These are phyloP conservation scores for Fusarium piperis DNA, from an alignment of 2,329 filamentous ascomycete genomes.

Conservation along the genomic window DNA sequence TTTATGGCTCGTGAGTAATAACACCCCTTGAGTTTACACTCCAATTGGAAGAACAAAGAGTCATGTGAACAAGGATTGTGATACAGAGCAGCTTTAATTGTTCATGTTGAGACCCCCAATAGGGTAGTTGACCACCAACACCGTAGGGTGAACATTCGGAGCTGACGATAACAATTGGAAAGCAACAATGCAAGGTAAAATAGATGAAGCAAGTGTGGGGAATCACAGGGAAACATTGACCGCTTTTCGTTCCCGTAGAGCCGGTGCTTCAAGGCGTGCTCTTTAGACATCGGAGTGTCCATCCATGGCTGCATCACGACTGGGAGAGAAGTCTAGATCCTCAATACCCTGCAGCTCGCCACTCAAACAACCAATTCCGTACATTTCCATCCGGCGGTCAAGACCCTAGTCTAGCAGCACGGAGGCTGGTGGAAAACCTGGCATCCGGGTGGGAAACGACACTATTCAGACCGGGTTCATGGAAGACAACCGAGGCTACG, in stretches of 20 bases:
- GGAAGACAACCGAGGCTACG: background rate
- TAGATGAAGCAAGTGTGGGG: background rate
- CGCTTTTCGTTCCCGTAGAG: background rate
- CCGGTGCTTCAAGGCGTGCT: background rate
- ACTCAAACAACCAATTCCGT: background rate
- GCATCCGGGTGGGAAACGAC: background rate
- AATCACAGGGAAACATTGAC: background rate
- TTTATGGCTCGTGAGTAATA: too few relatives aligned
- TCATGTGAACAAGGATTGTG: background rate
- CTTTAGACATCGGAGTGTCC: background rate
- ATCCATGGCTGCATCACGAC: background rate
- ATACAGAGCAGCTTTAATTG: background rate
- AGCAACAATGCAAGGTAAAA: accelerated
- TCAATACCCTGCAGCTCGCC: background rate
- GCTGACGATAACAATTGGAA: background rate
- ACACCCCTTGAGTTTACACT: background rate
- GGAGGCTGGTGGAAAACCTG: background rate
- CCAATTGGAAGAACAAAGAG: too few relatives aligned
- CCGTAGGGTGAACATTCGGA: background rate
- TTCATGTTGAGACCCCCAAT: background rate
- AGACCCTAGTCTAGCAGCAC: background rate
- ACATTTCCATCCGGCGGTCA: background rate
- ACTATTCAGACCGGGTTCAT: background rate
- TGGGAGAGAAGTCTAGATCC: background rate
- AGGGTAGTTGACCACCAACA: background rate